Evolutionary conservation across 441 rosid species (phyloP).

Genomic region (Populus tomentosa): DNA sequence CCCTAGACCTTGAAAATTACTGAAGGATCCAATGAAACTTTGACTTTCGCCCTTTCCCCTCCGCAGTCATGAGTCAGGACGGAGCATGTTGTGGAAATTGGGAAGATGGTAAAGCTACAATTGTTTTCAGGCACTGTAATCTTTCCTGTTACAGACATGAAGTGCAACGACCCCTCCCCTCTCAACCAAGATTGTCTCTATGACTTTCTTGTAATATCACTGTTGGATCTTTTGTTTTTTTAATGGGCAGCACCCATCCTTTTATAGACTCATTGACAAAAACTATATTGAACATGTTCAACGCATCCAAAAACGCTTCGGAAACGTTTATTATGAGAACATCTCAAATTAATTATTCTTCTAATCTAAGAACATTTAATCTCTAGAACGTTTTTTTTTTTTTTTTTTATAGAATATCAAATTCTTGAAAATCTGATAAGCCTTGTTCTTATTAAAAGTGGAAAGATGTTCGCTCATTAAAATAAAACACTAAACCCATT

Average conservation of each 20-base stretch:
- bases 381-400: background rate
- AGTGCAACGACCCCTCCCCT: background rate
- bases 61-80: background rate
- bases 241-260: background rate
- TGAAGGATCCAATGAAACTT: constrained; percentile 9
- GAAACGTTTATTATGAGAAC: background rate
- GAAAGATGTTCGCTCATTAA: no score
- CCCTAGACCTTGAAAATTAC: background rate
- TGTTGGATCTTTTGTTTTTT: background rate
- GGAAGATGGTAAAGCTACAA: background rate
- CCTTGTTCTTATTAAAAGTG: background rate
- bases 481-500: no score
- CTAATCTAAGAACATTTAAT: background rate
- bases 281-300: background rate
- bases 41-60: background rate
- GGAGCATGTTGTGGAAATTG: background rate
- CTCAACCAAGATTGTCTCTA: background rate
- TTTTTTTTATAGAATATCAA: no score
- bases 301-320: background rate
- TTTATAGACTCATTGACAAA: background rate
- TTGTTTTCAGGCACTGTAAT: background rate
- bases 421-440: background rate
- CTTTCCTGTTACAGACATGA: no score
- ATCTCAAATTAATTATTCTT: background rate
- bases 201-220: background rate